A percentile compares a stretch with the other conserved stretches of the same genome.
phyloP scores from a whole-genome alignment of 2,329 filamentous ascomycete species.

The Diaporthe ampelina region DNA sequence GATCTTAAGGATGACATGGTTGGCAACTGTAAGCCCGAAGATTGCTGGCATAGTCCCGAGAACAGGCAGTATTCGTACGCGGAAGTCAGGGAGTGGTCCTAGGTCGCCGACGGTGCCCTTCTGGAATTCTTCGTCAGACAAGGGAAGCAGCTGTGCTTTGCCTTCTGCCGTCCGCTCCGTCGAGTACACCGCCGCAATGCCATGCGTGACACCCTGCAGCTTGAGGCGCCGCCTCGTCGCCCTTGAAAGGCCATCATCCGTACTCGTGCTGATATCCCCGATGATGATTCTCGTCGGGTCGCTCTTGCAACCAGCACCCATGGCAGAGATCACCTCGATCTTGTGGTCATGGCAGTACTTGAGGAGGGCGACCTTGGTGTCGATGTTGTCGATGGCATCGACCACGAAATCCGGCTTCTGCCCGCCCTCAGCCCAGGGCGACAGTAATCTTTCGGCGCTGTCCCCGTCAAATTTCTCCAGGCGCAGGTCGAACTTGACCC shows the following conservation, averaged over 20 bases:
- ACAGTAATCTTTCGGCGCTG: conserved; percentile 77
- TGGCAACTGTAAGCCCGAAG: conserved; percentile 92
- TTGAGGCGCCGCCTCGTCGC: conserved; percentile 86
- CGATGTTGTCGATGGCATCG: conserved; percentile 98
- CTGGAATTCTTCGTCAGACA: conserved; percentile 88
- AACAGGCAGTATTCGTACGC: conserved; percentile 94
- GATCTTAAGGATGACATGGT: conserved; percentile 90
- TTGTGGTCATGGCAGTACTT: conserved; percentile 86
- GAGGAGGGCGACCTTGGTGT: conserved; percentile 92
- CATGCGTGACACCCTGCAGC: conserved; percentile 81
- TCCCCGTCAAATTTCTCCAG: conserved; percentile 85
- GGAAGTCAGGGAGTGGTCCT: conserved; percentile 90
- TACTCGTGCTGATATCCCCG: conserved; percentile 89
- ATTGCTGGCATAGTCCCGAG: conserved; percentile 97
- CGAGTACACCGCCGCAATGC: conserved; percentile 93
- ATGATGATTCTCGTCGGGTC: conserved; percentile 87
- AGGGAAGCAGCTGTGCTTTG: conserved; percentile 89
- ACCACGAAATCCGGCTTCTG: conserved; percentile 88
- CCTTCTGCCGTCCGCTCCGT: conserved; percentile 91
- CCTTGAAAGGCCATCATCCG: conserved; percentile 89
- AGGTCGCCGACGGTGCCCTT: conserved; percentile 91
- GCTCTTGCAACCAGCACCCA: conserved; percentile 97
- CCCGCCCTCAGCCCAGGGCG: conserved; percentile 71
- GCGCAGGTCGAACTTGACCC: conserved; percentile 89
- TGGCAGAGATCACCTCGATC: conserved; percentile 89